phyloP scores from a whole-genome alignment of 768 basidiomycete species.

The Leccinum barrowsii region DNA sequence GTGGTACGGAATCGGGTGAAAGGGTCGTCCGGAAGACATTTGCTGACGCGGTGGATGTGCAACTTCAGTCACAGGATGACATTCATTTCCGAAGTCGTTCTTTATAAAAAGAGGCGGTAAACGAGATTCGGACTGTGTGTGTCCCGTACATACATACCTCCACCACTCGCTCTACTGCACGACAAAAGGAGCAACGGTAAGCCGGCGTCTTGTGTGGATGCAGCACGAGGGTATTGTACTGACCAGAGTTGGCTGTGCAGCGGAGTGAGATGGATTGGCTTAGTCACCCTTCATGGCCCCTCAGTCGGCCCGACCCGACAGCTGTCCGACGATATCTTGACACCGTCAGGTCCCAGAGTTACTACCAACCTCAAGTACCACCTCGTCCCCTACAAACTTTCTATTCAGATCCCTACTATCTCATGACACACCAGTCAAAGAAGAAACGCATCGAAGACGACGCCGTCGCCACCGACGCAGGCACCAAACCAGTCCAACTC shows the following conservation, averaged over 20 bases:
- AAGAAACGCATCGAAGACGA: conserved; percentile 75
- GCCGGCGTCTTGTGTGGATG: conserved; percentile 16
- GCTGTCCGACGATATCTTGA: conserved; percentile 34
- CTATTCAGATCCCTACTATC: conserved; percentile 42
- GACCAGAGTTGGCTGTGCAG: conserved; percentile 24
- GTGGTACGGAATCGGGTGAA: conserved; percentile 33
- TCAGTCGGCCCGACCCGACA: conserved; percentile 36
- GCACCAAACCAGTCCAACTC: conserved; percentile 70
- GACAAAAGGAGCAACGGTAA: conserved; percentile 12
- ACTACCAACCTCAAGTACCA: conserved; percentile 17
- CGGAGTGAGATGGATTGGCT: conserved; percentile 26
- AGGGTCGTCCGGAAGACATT: conserved; percentile 26
- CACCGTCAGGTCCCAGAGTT: conserved; percentile 16
- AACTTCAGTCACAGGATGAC: conserved; percentile 28
- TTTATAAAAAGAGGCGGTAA: conserved; percentile 27
- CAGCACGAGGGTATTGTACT: conserved; percentile 15
- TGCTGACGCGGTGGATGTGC: conserved; percentile 11
- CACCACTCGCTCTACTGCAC: conserved; percentile 8
- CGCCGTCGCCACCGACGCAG: conserved; percentile 44
- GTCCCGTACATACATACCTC: conserved; percentile 16
- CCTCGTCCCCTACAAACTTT: conserved; percentile 20
- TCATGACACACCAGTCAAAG: conserved; percentile 58
- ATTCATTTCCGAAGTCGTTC: conserved; percentile 34
- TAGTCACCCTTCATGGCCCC: conserved; percentile 29
- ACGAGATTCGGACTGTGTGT: conserved; percentile 8